Evolutionary conservation across 2,329 filamentous ascomycete species (phyloP).

Genomic region (Myriangium duriaei): DNA sequence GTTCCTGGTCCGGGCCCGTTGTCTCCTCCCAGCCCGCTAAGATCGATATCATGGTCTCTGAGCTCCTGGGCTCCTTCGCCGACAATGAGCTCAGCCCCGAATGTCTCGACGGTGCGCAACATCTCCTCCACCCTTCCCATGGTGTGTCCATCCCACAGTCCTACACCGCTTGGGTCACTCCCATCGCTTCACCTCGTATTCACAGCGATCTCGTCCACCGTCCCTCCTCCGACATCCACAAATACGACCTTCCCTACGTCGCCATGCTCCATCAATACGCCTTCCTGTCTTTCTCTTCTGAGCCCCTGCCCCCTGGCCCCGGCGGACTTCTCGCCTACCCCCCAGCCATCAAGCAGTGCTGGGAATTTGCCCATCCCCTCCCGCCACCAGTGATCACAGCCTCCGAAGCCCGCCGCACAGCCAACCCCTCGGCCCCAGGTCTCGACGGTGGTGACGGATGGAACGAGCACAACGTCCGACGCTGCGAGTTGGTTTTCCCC

Average conservation of each 20-base stretch:
- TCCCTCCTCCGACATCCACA: conserved; percentile 46
- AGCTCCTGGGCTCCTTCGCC: conserved; percentile 86
- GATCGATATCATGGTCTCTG: conserved; percentile 88
- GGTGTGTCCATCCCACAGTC: conserved; percentile 89
- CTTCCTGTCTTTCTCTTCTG: conserved; percentile 56
- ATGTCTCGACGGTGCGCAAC: conserved; percentile 89
- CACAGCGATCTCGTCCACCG: conserved; percentile 66
- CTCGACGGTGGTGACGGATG: conserved; percentile 66
- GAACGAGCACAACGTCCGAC: conserved; percentile 85
- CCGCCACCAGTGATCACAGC: conserved; percentile 44
- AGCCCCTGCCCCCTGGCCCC: conserved; percentile 3
- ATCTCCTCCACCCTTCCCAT: conserved; percentile 64
- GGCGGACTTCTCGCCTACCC: background rate
- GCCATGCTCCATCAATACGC: conserved; percentile 85
- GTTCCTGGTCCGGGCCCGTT: conserved; percentile 78
- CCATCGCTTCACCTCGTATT: conserved; percentile 76
- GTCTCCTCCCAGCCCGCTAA: conserved; percentile 44
- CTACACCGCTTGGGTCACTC: conserved; percentile 89
- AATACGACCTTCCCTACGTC: conserved; percentile 87
- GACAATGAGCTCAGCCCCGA: conserved; percentile 97
- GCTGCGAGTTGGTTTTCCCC: conserved; percentile 65
- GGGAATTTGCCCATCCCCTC: conserved; percentile 72
- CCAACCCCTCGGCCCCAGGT: conserved; percentile 52
- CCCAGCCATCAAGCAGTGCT: conserved; percentile 56
- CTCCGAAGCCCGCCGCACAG: conserved; percentile 43